Percentiles rank a stretch among this genome's conserved stretches.
phyloP scores from a whole-genome alignment of 192 early-diverging fungal genomes.

The Mortierella alpina region DNA sequence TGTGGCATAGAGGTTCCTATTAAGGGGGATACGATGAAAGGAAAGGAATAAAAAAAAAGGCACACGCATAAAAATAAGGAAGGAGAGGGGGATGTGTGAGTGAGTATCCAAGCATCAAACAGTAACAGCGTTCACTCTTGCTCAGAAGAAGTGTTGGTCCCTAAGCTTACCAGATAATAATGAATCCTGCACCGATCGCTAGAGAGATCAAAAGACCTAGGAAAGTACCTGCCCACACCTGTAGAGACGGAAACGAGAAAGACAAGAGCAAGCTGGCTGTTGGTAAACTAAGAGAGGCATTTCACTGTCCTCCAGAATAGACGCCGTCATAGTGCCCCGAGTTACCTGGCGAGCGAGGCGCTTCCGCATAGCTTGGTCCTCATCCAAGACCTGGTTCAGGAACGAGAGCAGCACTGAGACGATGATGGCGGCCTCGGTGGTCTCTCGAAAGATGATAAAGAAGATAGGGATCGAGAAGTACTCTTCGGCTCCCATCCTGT shows the following conservation, averaged over 20 bases:
- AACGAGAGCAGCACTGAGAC: slow-evolving; percentile 88
- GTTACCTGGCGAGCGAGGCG: slow-evolving; percentile 44
- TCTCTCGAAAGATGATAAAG: slow-evolving; percentile 85
- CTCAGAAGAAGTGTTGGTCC: neutral
- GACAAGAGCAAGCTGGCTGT: neutral
- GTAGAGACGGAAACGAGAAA: slow-evolving; percentile 35
- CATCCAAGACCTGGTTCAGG: slow-evolving; percentile 35
- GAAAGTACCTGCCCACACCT: slow-evolving; percentile 81
- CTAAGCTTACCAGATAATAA: slow-evolving; percentile 77
- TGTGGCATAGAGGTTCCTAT: slow-evolving; percentile 42
- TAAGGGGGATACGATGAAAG: neutral
- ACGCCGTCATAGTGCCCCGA: too few relatives aligned
- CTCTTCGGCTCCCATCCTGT: slow-evolving; percentile 25
- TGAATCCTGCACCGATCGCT: slow-evolving; percentile 78
- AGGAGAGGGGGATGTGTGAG: neutral
- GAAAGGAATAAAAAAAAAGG: neutral
- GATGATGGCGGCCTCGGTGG: slow-evolving; percentile 88
- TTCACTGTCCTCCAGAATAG: neutral
- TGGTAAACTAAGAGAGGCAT: neutral
- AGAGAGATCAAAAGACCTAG: slow-evolving; percentile 75
- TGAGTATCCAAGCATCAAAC: neutral
- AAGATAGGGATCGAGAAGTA: slow-evolving; percentile 69
- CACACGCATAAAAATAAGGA: neutral
- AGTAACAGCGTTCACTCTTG: neutral
- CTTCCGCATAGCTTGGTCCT: slow-evolving; percentile 22